Base-by-base conservation (phyloP, 768 basidiomycete genomes). In the Phlebiopsis flavidoalba region DNA sequence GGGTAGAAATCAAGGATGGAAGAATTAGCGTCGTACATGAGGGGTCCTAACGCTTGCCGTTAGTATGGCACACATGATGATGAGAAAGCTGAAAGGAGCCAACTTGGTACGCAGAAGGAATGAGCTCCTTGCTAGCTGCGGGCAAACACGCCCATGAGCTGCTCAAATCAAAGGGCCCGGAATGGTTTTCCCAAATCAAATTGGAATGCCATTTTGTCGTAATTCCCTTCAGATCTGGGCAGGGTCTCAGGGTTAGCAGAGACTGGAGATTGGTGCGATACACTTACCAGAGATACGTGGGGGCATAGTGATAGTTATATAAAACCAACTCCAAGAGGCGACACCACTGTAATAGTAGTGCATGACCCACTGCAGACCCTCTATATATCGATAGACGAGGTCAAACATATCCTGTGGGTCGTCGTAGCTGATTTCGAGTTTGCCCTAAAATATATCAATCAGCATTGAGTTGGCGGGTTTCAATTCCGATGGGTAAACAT, bases 361-460 rank as follows among this genome's bases (percentile, higher is more conserved):
- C 89, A 99, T 91, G 35, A 98, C 94, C 97, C 96, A 98, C 70
- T 99, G 97, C 63, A 99, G 74, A 0, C 97, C 97, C 70, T 98
- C 93, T 17, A 92, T 83, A 71, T 97, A 99, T 60, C 85, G 83
- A 69, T 81, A 95, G 12, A 84, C 80, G 57, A 99, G 77, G 52
- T 85, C 78, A 24, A 81, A 78, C 79, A 95, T 84, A 54, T 83
- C 79, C 63, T 87, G 77, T 5, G 85, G 80, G 66, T 89, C 73
- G 62, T 90, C 82, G 63, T 83, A 91, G 8, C 86, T 86, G 60
- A 98, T 86, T 62, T 88, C 86, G 54, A 99, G 75, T 74, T 99
- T 99, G 37, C 85, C 90, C 93, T 96, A 60, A 19, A 15, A 8
- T 35, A 22, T 35, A 31, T 31, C 55, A n/a, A 2, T 15, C 53